Percentiles rank a stretch among this genome's conserved stretches.
Evolutionary conservation across 2,329 filamentous ascomycete genomes (phyloP).

Genomic region (Colletotrichum agaves): DNA sequence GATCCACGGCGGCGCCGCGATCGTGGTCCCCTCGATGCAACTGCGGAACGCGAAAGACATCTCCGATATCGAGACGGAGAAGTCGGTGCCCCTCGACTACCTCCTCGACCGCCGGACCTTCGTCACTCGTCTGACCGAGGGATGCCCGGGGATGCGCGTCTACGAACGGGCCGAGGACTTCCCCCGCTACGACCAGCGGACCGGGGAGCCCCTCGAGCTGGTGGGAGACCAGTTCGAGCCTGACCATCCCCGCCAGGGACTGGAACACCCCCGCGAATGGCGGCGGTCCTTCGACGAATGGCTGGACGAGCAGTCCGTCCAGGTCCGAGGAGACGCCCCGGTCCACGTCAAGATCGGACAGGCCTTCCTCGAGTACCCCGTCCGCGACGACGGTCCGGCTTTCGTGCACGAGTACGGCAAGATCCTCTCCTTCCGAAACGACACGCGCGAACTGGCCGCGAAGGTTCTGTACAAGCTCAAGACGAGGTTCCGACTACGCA

Average conservation of each 20-base stretch:
- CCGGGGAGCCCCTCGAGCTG: conserved; percentile 39
- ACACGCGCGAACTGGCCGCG: conserved; percentile 45
- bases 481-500: conserved; percentile 38
- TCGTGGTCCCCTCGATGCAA: conserved; percentile 51
- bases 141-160: conserved; percentile 44
- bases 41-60: conserved; percentile 47
- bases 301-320: conserved; percentile 41
- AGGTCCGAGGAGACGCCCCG: conserved; percentile 28
- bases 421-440: conserved; percentile 46
- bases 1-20: conserved; percentile 49
- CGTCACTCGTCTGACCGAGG: conserved; percentile 40
- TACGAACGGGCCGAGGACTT: conserved; percentile 45
- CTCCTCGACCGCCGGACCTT: conserved; percentile 45
- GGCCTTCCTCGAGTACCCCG: conserved; percentile 51
- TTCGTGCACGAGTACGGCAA: conserved; percentile 49
- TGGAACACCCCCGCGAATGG: conserved; percentile 43
- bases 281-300: conserved; percentile 44
- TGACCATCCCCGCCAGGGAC: conserved; percentile 41
- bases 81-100: conserved; percentile 44
- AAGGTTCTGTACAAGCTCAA: conserved; percentile 42
- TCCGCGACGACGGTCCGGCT: conserved; percentile 46
- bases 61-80: conserved; percentile 45
- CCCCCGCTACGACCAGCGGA: conserved; percentile 40
- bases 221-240: conserved; percentile 47
- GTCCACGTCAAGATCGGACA: conserved; percentile 46